These are phyloP conservation scores for Metarhizium album DNA, from an alignment of 2,329 filamentous ascomycete genomes.

Conservation along the genomic window DNA sequence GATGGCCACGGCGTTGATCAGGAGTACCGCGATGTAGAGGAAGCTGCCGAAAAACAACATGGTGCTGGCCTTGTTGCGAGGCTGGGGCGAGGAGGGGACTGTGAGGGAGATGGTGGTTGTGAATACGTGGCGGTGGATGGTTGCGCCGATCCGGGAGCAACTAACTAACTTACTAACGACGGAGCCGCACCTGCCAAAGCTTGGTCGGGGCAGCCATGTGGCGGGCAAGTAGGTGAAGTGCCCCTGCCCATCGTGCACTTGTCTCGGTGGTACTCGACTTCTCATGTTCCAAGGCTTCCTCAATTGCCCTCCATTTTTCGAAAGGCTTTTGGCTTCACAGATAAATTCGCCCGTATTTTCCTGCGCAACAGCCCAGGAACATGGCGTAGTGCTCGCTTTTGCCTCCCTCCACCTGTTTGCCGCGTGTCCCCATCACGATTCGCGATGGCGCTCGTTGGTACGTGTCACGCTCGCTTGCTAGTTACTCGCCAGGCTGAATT, in stretches of 20 bases:
- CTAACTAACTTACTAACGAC: no score
- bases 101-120: not conserved
- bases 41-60: slow-evolving; percentile 66
- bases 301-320: no score
- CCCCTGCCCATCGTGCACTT: no score
- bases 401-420: not conserved
- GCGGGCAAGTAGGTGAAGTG: no score
- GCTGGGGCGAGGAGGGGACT: not conserved
- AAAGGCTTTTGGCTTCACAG: no score
- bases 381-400: not conserved
- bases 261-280: no score
- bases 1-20: slow-evolving; percentile 88
- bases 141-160: slow-evolving; percentile 27
- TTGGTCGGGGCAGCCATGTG: no score
- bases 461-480: not conserved
- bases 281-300: no score
- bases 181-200: no score
- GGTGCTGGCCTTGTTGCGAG: slow-evolving; percentile 8
- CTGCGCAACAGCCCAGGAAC: not conserved
- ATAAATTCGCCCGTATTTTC: no score
- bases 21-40: slow-evolving; percentile 69
- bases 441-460: slow-evolving; percentile 14
- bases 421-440: no score
- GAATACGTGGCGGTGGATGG: slow-evolving; percentile 15
- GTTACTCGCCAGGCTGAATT: no score